phyloP scores from a whole-genome alignment of 1,139 yeast genomes.

The Hansenula lynferdii region DNA sequence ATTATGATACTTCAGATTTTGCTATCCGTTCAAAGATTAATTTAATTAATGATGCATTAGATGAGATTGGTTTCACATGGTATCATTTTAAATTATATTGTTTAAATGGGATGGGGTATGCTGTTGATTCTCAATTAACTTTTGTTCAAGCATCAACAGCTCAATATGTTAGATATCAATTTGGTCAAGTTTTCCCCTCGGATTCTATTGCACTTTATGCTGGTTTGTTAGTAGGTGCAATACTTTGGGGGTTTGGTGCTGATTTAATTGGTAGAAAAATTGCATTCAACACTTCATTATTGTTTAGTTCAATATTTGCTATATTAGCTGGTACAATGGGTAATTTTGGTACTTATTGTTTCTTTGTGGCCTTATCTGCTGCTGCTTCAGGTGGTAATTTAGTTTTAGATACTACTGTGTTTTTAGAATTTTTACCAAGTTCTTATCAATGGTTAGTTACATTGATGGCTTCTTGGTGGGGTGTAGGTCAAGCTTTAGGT shows the following conservation, averaged over 20 bases:
- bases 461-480: constrained; percentile 49
- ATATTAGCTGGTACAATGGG: constrained; percentile 43
- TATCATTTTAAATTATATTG: constrained; percentile 40
- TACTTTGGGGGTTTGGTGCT: constrained; percentile 48
- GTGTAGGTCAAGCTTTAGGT: constrained; percentile 47
- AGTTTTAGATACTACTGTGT: constrained; percentile 45
- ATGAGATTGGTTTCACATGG: constrained; percentile 48
- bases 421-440: constrained; percentile 44
- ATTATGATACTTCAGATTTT: constrained; percentile 7
- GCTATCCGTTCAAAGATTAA: constrained; percentile 24
- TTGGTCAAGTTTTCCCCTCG: constrained; percentile 29
- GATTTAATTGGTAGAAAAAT: constrained; percentile 47
- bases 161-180: constrained; percentile 37
- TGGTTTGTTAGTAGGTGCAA: constrained; percentile 45
- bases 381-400: constrained; percentile 50
- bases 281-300: constrained; percentile 44
- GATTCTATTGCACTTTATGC: constrained; percentile 29
- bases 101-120: constrained; percentile 59
- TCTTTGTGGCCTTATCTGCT: constrained; percentile 35
- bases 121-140: constrained; percentile 55
- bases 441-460: constrained; percentile 45
- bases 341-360: constrained; percentile 34
- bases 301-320: constrained; percentile 42
- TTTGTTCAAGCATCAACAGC: constrained; percentile 41
- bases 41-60: constrained; percentile 39